Evolutionary conservation across 2,329 filamentous ascomycete species (phyloP).

Genomic region (Apiospora arundinis): DNA sequence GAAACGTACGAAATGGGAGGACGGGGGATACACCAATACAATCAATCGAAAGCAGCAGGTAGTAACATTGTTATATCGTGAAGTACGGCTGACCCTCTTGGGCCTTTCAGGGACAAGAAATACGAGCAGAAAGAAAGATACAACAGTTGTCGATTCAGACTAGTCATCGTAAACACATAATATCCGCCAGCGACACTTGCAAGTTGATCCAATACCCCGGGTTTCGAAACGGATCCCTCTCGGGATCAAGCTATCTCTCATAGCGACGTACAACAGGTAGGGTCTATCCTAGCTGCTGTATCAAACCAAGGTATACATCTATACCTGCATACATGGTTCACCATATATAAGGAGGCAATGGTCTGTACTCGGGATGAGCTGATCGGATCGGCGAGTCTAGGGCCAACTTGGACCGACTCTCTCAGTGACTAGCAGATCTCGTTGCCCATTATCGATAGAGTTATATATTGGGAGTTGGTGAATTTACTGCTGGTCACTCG

Average conservation of each 20-base stretch:
- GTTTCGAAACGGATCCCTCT: neutral
- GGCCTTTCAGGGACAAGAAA: too few species aligned
- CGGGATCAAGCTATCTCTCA: neutral
- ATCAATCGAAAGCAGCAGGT: too few species aligned
- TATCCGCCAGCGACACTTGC: too few species aligned
- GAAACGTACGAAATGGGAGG: too few species aligned
- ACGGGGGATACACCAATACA: too few species aligned
- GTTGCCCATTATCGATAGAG: neutral
- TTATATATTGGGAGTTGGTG: too few species aligned
- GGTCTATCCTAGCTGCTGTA: neutral
- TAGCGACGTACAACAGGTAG: neutral
- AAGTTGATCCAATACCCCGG: too few species aligned
- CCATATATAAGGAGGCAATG: neutral
- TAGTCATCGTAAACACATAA: too few species aligned
- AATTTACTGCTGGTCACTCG: neutral
- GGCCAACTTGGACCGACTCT: neutral
- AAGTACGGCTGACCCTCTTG: too few species aligned
- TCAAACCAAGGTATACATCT: neutral
- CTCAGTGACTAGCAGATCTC: neutral
- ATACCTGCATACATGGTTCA: neutral
- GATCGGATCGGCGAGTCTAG: neutral
- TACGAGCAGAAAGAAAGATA: too few species aligned
- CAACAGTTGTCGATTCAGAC: too few species aligned
- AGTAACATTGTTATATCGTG: too few species aligned
- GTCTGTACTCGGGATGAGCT: neutral